phyloP scores from a whole-genome alignment of 164 flowering plant species.

The Piper betle region DNA sequence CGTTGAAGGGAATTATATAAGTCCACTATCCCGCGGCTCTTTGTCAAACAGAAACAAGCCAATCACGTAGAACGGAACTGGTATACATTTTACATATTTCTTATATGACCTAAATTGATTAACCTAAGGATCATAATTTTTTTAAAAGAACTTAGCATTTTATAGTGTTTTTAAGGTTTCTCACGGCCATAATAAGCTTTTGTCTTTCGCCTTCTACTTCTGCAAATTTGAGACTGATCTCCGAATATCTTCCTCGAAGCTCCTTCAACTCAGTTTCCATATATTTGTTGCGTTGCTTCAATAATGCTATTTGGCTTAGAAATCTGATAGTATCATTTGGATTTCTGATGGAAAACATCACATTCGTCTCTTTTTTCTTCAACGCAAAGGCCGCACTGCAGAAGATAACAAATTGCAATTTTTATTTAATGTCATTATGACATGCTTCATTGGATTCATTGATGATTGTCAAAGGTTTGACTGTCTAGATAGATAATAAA shows the following conservation, averaged over 20 bases:
- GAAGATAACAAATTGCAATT: not conserved
- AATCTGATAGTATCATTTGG: constrained; percentile 17
- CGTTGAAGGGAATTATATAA: not conserved
- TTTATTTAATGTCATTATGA: not conserved
- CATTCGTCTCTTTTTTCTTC: no score
- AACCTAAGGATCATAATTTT: constrained; percentile 15
- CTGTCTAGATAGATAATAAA: not conserved
- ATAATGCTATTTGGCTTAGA: constrained; percentile 24
- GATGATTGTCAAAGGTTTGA: not conserved
- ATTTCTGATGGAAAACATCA: not conserved
- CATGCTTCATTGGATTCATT: not conserved
- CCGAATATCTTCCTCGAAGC: constrained; percentile 89
- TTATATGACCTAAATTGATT: constrained; percentile 7
- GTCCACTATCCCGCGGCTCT: not conserved
- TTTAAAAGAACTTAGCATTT: constrained; percentile 21
- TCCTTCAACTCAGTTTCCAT: constrained; percentile 88
- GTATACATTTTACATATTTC: constrained; percentile 23
- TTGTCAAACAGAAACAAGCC: not conserved
- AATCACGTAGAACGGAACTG: not conserved
- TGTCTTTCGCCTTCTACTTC: constrained; percentile 98
- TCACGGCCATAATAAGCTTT: constrained; percentile 70
- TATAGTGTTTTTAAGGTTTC: constrained; percentile 54
- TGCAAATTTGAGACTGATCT: constrained; percentile 83
- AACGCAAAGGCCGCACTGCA: not conserved
- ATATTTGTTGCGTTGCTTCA: constrained; percentile 43